Evolutionary conservation across 2,329 filamentous ascomycete species (phyloP).

Genomic region (Celoporthe dispersa): DNA sequence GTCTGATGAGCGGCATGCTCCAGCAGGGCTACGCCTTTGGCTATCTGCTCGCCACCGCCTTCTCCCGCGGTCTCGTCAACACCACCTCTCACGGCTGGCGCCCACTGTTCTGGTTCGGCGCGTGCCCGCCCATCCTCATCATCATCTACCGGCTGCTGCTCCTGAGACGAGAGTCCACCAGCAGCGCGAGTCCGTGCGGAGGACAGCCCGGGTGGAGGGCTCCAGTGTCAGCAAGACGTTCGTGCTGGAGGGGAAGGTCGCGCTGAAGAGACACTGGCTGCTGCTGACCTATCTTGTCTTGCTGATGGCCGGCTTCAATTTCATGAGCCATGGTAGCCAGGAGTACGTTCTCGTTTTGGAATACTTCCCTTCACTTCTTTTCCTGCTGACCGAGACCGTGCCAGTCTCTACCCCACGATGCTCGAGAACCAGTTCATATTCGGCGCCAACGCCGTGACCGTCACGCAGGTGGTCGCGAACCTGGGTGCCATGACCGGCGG

Average conservation of each 20-base stretch:
- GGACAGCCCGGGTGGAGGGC: conserved; percentile 32
- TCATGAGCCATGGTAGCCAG: conserved; percentile 80
- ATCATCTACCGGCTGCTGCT: conserved; percentile 78
- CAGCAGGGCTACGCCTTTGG: conserved; percentile 74
- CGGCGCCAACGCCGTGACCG: conserved; percentile 60
- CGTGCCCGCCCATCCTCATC: conserved; percentile 77
- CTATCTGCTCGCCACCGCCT: conserved; percentile 65
- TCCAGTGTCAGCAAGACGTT: conserved; percentile 68
- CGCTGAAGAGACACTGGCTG: conserved; percentile 79
- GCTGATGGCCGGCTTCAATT: conserved; percentile 90
- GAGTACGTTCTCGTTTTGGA: conserved; percentile 40
- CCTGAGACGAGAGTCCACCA: conserved; percentile 76
- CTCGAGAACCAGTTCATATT: conserved; percentile 60
- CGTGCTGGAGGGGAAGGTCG: conserved; percentile 76
- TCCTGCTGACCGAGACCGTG: neutral
- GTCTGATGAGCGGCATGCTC: conserved; percentile 75
- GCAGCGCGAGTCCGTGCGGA: conserved; percentile 67
- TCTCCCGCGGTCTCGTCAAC: conserved; percentile 69
- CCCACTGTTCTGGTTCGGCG: conserved; percentile 88
- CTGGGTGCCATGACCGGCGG: conserved; percentile 73
- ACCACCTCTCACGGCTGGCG: conserved; percentile 83
- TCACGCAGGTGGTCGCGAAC: conserved; percentile 75
- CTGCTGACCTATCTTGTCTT: conserved; percentile 81
- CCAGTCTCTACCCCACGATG: conserved; percentile 61
- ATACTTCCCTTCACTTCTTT: neutral